A percentile compares a stretch with the other conserved stretches of the same genome.
These are phyloP conservation scores for Byssochlamys sp. DNA, from an alignment of 2,329 filamentous ascomycete genomes.

Conservation along the genomic window DNA sequence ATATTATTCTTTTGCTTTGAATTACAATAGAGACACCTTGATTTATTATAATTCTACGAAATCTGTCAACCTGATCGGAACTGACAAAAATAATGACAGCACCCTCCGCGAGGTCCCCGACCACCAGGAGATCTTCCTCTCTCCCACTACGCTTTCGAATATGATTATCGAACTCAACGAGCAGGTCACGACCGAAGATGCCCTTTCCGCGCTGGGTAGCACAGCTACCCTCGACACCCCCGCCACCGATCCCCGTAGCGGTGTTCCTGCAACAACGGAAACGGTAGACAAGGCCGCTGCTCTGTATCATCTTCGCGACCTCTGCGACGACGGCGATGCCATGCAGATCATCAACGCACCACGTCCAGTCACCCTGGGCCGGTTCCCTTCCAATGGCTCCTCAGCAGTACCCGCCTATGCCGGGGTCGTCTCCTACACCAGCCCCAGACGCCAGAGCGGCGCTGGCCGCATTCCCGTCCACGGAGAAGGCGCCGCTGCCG, in stretches of 20 bases:
- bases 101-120: conserved; percentile 30
- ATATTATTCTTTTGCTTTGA: not conserved
- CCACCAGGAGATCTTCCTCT: conserved; percentile 87
- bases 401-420: conserved; percentile 14
- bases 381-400: conserved; percentile 26
- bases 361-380: conserved; percentile 47
- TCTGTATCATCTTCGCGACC: conserved; percentile 59
- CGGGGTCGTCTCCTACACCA: conserved; percentile 20
- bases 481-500: conserved; percentile 10
- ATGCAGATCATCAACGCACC: conserved; percentile 60
- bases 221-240: conserved; percentile 6
- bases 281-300: conserved; percentile 58
- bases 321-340: conserved; percentile 55
- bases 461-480: conserved; percentile 6
- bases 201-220: conserved; percentile 11
- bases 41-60: not conserved
- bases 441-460: conserved; percentile 9
- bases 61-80: not conserved
- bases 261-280: conserved; percentile 44
- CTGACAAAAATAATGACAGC: conserved; percentile 9
- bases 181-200: conserved; percentile 47
- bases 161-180: conserved; percentile 87
- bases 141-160: conserved; percentile 70
- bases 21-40: not conserved
- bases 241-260: conserved; percentile 16